Evolutionary conservation across 2,329 filamentous ascomycete species (phyloP), one percentile per base, ranked within the genome.

Genomic region (Trichoderma afroharzianum): DNA sequence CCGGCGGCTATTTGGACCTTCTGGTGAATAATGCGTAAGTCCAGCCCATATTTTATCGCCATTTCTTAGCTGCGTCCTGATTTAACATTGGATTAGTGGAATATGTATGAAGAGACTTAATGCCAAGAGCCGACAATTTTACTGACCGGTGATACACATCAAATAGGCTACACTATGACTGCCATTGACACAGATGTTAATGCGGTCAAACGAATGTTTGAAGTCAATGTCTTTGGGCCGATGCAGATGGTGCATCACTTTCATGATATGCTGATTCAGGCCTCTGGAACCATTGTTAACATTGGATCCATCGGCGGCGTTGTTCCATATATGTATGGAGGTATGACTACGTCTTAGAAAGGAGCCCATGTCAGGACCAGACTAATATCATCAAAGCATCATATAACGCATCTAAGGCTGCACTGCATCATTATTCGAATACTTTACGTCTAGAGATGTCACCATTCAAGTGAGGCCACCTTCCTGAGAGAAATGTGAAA

Each of bases 211-310:
- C 74, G 74, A 32, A 73, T 84, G 64, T 84, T 83, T 72, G 82
- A 85, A 8, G 77, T 83, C 55, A 86, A 86, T 72, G 75, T 84
- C 33, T 84, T 81, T 76, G 82, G 80, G 0, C 71, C 78, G 1
- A 73, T 78, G 76, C 68, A 73, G 24, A 73, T 76, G 61, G 74
- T 77, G 12, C 73, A 76, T 57, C 70, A 71, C 32, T 76, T 76
- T 39, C 69, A 72, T 11, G 62, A 63, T 15, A 72, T 75, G 32
- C 61, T 77, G 28, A 75, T 77, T n/a, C 72, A 67, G 11, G 73
- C 75, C 1, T 64, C 67, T n/a, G 77, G 76, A 15, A 73, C 72
- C 21, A 72, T 78, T 32, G 73, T 75, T 47, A 78, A 77, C 55
- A 76, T 78, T 58, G 75, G 76, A 6, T 76, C 74, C 61, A 66